Evolutionary conservation across 371 early-diverging fungal genomes (phyloP), one percentile per base, ranked within the genome.

Genomic region (Mortierella sp.): DNA sequence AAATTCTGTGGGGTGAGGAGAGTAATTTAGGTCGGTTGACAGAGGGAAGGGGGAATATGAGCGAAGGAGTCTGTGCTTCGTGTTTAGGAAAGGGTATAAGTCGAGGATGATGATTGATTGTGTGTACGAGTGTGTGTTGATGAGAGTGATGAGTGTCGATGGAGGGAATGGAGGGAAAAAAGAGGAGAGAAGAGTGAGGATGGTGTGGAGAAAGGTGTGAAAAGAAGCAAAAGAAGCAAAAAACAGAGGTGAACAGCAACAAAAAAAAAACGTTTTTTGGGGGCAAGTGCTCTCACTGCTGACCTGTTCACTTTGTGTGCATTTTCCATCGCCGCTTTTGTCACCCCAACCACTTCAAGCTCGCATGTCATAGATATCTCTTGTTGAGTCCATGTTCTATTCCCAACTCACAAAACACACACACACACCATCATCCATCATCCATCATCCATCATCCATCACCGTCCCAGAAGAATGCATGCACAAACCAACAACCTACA

Each of bases 231-330:
- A 43, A 22, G 47, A 16, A 39, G 37, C 45, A 26, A 39, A 16
- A 44, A 71, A 63, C 31, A 29, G 37, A 64, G n/a, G 58, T 5
- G 58, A n/a, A 41, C 14, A 29, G 14, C 29, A 44, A 53, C 4
- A 44, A 11, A n/a, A 24, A 68, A 34, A 39, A 48, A 26, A 31
- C 10, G 50, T 48, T 67, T 67, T 67, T 67, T 43, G 68, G 68
- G 68, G 53, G 68, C 58, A 11, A 64, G n/a, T 24, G 39, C 43
- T 43, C 64, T 13, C 64, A 4, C 40, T 64, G 41, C 64, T 64
- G 44, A 41, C 43, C 43, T 66, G 66, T 66, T 66, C 66, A 66
- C 66, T 66, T 66, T 66, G 66, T 19, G 26, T 44, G 58, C 34
- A 34, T 29, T 16, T 4, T 47, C 47, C 47, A 47, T 47, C 47